Conservation (phyloP, 371 early-diverging fungal species). For the Syncephalis fuscata region DNA sequence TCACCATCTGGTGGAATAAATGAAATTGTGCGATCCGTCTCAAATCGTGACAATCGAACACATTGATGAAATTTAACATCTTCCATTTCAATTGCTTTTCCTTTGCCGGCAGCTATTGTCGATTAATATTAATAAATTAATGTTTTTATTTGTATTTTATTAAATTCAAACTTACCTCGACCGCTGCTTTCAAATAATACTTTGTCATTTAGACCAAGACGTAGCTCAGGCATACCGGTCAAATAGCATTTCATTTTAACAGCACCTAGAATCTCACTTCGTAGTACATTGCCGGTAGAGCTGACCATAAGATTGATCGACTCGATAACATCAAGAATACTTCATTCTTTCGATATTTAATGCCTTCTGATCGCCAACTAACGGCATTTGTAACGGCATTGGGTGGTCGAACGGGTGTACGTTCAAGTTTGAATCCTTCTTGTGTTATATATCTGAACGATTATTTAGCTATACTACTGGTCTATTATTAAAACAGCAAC, state of each 20-base stretch:
- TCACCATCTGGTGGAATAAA: conserved; percentile 99
- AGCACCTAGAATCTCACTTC: conserved; percentile 89
- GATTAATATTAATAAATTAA: not conserved
- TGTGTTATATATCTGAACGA: conserved; percentile 80
- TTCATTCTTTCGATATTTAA: conserved; percentile 96
- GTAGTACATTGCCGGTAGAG: conserved; percentile 86
- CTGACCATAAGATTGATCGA: conserved; percentile 92
- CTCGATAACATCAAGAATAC: conserved; percentile 97
- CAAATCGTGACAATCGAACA: conserved; percentile 88
- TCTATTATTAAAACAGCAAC: conserved; percentile 4
- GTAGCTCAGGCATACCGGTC: conserved; percentile 97
- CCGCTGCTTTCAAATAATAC: conserved; percentile 95
- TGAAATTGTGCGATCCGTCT: conserved; percentile 92
- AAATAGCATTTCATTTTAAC: conserved; percentile 94
- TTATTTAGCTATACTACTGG: not conserved
- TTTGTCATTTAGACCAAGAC: conserved; percentile 95
- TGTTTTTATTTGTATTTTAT: not conserved
- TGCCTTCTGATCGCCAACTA: conserved; percentile 94
- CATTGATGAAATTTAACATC: conserved; percentile 99
- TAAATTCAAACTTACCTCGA: conserved; percentile 28
- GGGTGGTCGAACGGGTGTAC: conserved; percentile 70
- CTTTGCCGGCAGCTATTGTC: conserved; percentile 38
- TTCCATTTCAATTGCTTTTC: conserved; percentile 97
- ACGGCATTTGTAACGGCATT: conserved; percentile 97
- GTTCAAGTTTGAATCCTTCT: conserved; percentile 86